phyloP scores from a whole-genome alignment of 1,284 basidiomycete species.

The Phellopilus nigrolimitatus region DNA sequence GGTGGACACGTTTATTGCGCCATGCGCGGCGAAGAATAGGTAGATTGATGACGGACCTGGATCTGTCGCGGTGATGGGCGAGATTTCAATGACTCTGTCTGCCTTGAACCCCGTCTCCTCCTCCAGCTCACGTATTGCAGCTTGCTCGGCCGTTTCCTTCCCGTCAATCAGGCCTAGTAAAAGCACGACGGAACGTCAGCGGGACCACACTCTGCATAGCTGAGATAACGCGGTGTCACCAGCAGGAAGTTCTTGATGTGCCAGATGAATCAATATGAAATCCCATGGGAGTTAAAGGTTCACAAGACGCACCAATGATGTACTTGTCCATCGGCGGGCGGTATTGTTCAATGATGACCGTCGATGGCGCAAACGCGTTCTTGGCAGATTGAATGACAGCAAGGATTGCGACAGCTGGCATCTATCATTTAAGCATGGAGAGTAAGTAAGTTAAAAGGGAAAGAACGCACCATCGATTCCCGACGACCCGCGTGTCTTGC shows the following conservation, averaged over 20 bases:
- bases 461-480: conserved; percentile 6
- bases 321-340: conserved; percentile 74
- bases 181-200: background rate
- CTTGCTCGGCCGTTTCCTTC: conserved; percentile 68
- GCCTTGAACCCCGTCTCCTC: conserved; percentile 89
- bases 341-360: conserved; percentile 85
- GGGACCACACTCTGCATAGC: background rate
- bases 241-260: conserved; percentile 72
- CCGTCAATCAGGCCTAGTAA: conserved; percentile 73
- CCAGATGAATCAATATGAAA: background rate
- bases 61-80: conserved; percentile 69
- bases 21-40: background rate
- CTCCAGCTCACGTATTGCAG: conserved; percentile 80
- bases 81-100: conserved; percentile 55
- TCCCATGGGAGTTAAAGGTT: background rate
- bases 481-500: conserved; percentile 59
- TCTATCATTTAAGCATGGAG: background rate
- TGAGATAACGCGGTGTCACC: conserved; percentile 35
- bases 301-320: conserved; percentile 56
- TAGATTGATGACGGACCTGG: conserved; percentile 64
- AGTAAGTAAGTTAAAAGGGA: background rate
- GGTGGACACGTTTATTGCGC: background rate
- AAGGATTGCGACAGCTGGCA: conserved; percentile 74
- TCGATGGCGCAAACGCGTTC: conserved; percentile 61
- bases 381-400: conserved; percentile 72